phyloP scores from a whole-genome alignment of 2,329 filamentous ascomycete genomes.

The Fusarium sp. region DNA sequence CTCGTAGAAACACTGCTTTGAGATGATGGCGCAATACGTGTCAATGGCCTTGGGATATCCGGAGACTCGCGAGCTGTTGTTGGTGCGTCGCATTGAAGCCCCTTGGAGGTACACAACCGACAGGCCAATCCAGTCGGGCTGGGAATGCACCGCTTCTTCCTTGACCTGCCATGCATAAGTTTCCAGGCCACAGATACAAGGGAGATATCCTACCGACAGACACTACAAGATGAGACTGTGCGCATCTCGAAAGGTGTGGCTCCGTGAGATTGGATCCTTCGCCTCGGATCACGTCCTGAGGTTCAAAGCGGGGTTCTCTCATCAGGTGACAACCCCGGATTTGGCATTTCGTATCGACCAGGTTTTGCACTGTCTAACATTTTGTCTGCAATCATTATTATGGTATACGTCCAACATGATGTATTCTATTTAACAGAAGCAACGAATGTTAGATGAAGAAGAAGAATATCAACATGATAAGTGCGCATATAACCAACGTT shows the following conservation, averaged over 20 bases:
- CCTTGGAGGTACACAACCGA: not conserved
- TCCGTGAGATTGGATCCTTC: not conserved
- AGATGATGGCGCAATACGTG: not conserved
- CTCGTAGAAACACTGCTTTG: not conserved
- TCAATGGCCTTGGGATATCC: not conserved
- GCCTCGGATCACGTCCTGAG: not conserved
- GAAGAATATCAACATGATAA: not conserved
- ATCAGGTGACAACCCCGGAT: not conserved
- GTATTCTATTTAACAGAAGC: not conserved
- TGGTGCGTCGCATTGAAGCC: not conserved
- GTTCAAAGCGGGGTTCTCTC: not conserved
- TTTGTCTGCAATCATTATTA: not conserved
- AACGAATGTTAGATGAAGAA: not conserved
- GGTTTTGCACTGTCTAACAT: not conserved
- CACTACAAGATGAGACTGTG: slow-evolving; percentile 4
- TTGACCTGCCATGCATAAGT: not conserved
- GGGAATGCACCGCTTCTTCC: slow-evolving; percentile 1
- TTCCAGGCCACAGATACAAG: not conserved
- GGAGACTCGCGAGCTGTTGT: not conserved
- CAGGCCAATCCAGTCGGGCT: not conserved
- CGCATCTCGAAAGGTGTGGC: slow-evolving; percentile 5
- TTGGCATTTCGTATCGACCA: not conserved
- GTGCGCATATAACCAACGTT: not conserved
- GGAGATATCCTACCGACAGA: slow-evolving; percentile 2
- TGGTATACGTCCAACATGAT: not conserved